These are phyloP conservation scores for Tillandsia fasciculata DNA, from an alignment of 176 grass and related monocot species.

Conservation along the genomic window DNA sequence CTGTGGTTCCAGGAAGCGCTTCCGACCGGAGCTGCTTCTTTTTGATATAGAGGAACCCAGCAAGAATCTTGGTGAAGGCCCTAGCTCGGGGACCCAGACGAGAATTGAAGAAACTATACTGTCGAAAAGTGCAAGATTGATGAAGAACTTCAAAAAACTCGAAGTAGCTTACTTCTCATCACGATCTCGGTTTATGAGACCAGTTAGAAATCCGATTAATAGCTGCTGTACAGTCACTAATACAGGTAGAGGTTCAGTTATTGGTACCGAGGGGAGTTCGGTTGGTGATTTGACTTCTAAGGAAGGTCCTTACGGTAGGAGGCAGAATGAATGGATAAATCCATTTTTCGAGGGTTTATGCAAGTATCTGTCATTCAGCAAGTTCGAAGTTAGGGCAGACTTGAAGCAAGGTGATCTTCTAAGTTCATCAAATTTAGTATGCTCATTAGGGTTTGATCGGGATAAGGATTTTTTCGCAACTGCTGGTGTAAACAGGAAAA, in stretches of 20 bases:
- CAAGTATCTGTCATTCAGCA: slow-evolving; percentile 84
- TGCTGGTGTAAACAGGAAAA: slow-evolving; percentile 98
- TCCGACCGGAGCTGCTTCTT: slow-evolving; percentile 42
- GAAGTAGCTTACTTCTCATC: slow-evolving; percentile 83
- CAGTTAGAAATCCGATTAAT: slow-evolving; percentile 33
- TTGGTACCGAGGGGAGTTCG: slow-evolving; percentile 56
- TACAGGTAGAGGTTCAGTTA: slow-evolving; percentile 38
- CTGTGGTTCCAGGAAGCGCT: slow-evolving; percentile 63
- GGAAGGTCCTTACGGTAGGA: slow-evolving; percentile 42
- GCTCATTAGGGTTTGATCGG: slow-evolving; percentile 88
- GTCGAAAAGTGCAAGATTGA: slow-evolving; percentile 80
- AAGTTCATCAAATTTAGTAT: slow-evolving; percentile 93
- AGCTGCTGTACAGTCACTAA: slow-evolving; percentile 22
- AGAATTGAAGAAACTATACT: slow-evolving; percentile 58
- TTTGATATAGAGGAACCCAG: slow-evolving; percentile 38
- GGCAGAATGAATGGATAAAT: slow-evolving; percentile 65
- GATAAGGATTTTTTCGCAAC: slow-evolving; percentile 94
- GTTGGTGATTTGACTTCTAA: slow-evolving; percentile 60
- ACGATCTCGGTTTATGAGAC: slow-evolving; percentile 45
- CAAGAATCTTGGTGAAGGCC: slow-evolving; percentile 32
- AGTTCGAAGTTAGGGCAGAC: slow-evolving; percentile 74
- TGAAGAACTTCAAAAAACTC: slow-evolving; percentile 97
- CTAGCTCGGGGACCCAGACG: slow-evolving; percentile 36
- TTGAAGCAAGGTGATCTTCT: slow-evolving; percentile 84
- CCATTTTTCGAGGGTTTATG: slow-evolving; percentile 86